Base-by-base conservation (phyloP, 169 alveolate genomes). In the Plasmodium inui region DNA sequence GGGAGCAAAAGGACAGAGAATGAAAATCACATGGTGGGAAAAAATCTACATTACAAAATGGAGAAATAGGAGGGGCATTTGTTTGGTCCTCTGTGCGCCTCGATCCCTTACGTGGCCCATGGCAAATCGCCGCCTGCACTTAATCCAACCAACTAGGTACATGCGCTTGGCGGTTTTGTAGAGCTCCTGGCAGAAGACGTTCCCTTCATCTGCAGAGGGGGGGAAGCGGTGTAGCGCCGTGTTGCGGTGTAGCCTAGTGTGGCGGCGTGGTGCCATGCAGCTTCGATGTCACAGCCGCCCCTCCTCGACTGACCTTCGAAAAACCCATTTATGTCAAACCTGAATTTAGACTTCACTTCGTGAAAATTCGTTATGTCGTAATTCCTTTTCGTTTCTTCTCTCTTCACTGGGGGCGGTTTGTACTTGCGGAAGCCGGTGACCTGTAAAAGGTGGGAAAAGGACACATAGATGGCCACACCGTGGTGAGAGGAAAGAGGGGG, bases 391-490 rank as follows among this genome's bases (percentile, higher is more conserved):
- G 79, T 73, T 85, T 85, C 93, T 55, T 85, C 93, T 28, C 46
- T 46, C 50, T 44, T 85, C 26, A 57, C 82, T 53, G 30, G 30
- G 14, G 85, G 86, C 8, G 84, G 86, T 76, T 76, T 85, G 41
- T 85, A 85, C 46, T 85, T 85, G 7, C 93, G 93, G 79, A 85
- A 85, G n/a, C 93, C 93, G n/a, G 93, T 85, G 37, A 85, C 93
- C 93, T 85, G 79, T 34, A 19, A 5, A n/a, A 30, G n/a, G 17
- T 14, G 67, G 28, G 57, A 80, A 80, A 80, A 67, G 34, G 81
- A 72, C 19, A 72, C 7, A 26, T 12, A 17, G 9, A 19, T 30
- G 50, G 28, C 2, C 46, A 32, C 19, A 39, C 30, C 30, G 28
- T 2, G 37, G 37, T 28, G 37, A 72, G 6, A 82, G 12, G 39